phyloP scores from a whole-genome alignment of 345 rosid species.

The Lepidium didymum region DNA sequence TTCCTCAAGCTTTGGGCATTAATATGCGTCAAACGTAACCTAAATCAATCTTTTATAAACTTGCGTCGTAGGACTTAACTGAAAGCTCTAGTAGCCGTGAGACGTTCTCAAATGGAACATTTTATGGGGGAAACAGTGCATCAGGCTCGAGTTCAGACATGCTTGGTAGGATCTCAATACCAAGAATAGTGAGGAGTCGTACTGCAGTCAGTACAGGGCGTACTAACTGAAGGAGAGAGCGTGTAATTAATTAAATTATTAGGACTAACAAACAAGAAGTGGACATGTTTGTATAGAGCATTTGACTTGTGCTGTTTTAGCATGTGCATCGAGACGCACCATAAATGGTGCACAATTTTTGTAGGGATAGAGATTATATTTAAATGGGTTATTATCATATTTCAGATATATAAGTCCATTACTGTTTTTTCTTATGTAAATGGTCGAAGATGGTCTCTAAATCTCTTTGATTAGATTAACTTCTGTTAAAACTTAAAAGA shows the following conservation, averaged over 20 bases:
- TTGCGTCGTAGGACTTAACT: conserved; percentile 37
- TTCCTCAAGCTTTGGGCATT: background rate
- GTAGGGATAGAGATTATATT: conserved; percentile 7
- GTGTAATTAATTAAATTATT: background rate
- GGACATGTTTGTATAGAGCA: background rate
- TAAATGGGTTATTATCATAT: background rate
- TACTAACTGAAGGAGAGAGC: conserved; percentile 7
- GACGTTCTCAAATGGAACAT: conserved; percentile 18
- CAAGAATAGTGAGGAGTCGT: conserved; percentile 24
- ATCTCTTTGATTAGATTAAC: background rate
- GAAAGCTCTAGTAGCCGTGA: conserved; percentile 21
- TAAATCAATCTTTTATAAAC: background rate
- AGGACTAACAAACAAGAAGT: background rate
- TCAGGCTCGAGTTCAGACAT: background rate
- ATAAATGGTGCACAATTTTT: conserved; percentile 8
- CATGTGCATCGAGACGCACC: background rate
- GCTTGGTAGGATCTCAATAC: conserved; percentile 14
- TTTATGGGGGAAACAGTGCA: conserved; percentile 11
- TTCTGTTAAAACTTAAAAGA: background rate
- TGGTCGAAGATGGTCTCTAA: background rate
- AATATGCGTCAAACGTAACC: background rate
- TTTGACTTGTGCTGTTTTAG: background rate
- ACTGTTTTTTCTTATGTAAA: background rate
- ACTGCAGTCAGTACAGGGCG: conserved; percentile 2
- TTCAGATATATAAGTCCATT: background rate